Evolutionary conservation across 177 flowering plant genomes (phyloP), one percentile per base, ranked within the genome.

Genomic region (Vitis hybrid): DNA sequence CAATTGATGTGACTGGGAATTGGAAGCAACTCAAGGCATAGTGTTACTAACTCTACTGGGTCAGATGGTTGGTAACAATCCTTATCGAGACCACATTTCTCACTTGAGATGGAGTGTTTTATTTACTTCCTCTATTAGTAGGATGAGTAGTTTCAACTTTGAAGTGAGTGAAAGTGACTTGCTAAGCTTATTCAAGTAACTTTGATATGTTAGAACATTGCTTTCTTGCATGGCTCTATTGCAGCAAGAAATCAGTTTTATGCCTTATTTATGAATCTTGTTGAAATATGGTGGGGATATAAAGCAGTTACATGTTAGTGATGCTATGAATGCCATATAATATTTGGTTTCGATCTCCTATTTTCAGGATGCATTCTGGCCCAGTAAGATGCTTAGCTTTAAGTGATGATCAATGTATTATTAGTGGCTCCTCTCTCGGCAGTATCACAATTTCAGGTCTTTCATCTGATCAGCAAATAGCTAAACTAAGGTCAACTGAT

Each of bases 361-460:
- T 60, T 71, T 89, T 80, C 86, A 94, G 98, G 93, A 86, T 81
- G 88, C 88, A 83, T 77, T 53, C 71, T 70, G 90, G 82, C 49
- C 82, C 95, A 0, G 67, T 91, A 55, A 85, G 87, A 45, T 89
- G 93, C 80, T 76, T 94, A 79, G 76, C 88, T 71, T 74, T 90
- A 68, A 81, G 82, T 58, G 94, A 90, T 31, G 86, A 90, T 71
- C 90, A 91, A 67, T 71, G 90, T 73, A 76, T 92, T 76, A 22
- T 92, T 57, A 80, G 92, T 73, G 97, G 97, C 31, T 88, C 90
- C 18, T 81, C 95, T 65, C 78, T 81, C 63, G 99, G 99, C 6
- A 74, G 79, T 70, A 75, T 92, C 51, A 77, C 82, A 10, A 60
- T 94, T 19, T 83, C 94, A 10, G 83, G 83, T 79, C 84, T 82